Percentiles rank a stretch among this genome's conserved stretches.
Evolutionary conservation across 1,139 yeast species (phyloP).

Genomic region (Blastobotrys arbuscula): DNA sequence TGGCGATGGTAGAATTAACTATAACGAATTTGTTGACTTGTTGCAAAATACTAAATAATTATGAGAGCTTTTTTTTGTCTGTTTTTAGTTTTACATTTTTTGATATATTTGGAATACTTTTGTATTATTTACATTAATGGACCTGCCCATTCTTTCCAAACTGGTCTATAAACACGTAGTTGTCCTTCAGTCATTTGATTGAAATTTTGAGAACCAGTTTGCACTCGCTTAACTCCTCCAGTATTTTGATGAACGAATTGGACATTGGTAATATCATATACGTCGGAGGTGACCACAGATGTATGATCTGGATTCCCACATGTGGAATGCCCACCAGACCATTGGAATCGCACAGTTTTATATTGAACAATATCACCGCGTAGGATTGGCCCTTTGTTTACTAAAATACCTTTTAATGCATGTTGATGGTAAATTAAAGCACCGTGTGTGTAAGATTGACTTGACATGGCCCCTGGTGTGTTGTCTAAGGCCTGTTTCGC

Average conservation of each 20-base stretch:
- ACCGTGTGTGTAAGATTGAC: conserved; percentile 54
- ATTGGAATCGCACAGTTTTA: conserved; percentile 40
- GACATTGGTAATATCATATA: conserved; percentile 30
- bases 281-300: conserved; percentile 44
- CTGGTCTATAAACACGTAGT: conserved; percentile 50
- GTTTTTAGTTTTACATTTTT: background rate
- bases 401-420: conserved; percentile 24
- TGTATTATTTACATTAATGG: conserved; percentile 28
- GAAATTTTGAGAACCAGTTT: conserved; percentile 42
- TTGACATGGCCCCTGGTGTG: conserved; percentile 57
- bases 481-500: conserved; percentile 64
- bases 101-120: background rate
- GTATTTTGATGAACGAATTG: conserved; percentile 59
- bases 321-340: conserved; percentile 18
- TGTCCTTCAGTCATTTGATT: conserved; percentile 45
- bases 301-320: conserved; percentile 67
- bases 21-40: conserved; percentile 86
- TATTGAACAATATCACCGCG: conserved; percentile 47
- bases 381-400: conserved; percentile 31
- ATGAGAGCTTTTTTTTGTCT: conserved; percentile 1
- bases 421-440: conserved; percentile 43
- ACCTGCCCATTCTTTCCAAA: conserved; percentile 50
- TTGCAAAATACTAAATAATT: conserved; percentile 36
- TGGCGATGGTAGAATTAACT: conserved; percentile 94
- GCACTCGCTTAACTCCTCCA: conserved; percentile 46